A percentile compares a stretch with the other conserved stretches of the same genome.
Evolutionary conservation across 2,329 filamentous ascomycete species (phyloP).

Genomic region (Cryphonectria radicalis): DNA sequence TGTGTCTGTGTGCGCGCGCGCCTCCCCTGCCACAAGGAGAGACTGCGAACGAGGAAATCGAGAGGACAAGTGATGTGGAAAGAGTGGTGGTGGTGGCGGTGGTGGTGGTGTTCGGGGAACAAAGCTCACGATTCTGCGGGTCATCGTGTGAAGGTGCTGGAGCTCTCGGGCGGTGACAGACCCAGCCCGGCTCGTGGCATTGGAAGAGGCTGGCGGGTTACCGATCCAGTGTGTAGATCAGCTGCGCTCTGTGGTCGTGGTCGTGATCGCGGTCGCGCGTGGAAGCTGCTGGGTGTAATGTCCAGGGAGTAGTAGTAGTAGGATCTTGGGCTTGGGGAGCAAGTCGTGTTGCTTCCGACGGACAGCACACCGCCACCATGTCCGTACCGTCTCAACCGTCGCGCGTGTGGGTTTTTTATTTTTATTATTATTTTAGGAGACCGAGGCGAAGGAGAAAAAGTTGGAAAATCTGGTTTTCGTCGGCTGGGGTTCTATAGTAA

Average conservation of each 20-base stretch:
- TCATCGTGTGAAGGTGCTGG: slow-evolving; percentile 22
- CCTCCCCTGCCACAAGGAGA: too few species aligned
- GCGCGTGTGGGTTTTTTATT: too few species aligned
- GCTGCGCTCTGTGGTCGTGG: neutral
- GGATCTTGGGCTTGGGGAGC: slow-evolving; percentile 12
- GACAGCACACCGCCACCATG: slow-evolving; percentile 27
- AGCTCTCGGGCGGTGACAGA: slow-evolving; percentile 24
- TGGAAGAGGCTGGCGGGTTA: slow-evolving; percentile 9
- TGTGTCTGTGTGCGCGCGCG: too few species aligned
- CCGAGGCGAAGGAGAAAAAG: neutral
- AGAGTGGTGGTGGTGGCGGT: too few species aligned
- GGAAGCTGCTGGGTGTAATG: neutral
- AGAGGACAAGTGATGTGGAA: neutral
- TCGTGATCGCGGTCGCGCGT: neutral
- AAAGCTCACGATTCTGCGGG: slow-evolving; percentile 29
- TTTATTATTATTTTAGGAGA: too few species aligned
- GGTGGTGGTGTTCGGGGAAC: neutral
- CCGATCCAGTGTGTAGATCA: slow-evolving; percentile 13
- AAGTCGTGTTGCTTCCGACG: slow-evolving; percentile 29
- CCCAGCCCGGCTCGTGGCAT: slow-evolving; percentile 28
- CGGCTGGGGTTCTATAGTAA: neutral
- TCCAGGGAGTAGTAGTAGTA: neutral
- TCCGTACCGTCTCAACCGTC: slow-evolving; percentile 15
- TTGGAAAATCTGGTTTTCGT: neutral
- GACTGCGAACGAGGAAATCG: neutral